Evolutionary conservation across 768 basidiomycete species (phyloP).

Genomic region (Collybia mongolica): DNA sequence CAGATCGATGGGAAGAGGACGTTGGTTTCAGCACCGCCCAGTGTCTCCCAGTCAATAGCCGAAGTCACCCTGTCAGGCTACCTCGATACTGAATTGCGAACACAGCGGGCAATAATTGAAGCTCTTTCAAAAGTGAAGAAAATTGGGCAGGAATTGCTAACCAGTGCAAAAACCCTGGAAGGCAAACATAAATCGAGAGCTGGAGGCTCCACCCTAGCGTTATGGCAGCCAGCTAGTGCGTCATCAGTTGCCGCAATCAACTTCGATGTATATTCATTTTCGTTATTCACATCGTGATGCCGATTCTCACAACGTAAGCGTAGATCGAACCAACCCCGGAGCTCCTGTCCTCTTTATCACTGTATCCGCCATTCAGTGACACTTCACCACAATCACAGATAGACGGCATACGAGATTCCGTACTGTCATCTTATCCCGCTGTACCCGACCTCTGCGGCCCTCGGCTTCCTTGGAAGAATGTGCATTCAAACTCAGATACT

Average conservation of each 20-base stretch:
- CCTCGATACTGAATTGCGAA: conserved; percentile 21
- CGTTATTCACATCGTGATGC: not conserved
- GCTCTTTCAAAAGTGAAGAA: conserved; percentile 17
- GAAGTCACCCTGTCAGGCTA: conserved; percentile 17
- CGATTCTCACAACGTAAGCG: not conserved
- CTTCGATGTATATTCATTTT: conserved; percentile 16
- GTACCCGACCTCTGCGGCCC: conserved; percentile 16
- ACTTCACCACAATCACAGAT: conserved; percentile 21
- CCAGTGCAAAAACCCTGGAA: conserved; percentile 1
- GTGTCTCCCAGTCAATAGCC: conserved; percentile 1
- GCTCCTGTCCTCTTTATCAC: conserved; percentile 17
- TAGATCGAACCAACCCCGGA: conserved; percentile 19
- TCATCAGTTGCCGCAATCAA: conserved; percentile 1
- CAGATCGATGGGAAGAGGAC: not conserved
- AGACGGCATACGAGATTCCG: conserved; percentile 21
- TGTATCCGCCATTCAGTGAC: conserved; percentile 7
- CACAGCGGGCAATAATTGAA: conserved; percentile 20
- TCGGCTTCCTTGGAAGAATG: conserved; percentile 4
- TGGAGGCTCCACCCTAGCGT: conserved; percentile 6
- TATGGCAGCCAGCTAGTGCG: conserved; percentile 11
- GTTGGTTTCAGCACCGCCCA: not conserved
- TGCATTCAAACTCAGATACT: not conserved
- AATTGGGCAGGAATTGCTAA: conserved; percentile 6
- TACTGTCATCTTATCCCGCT: conserved; percentile 27
- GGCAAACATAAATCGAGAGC: not conserved